Conservation (phyloP, 805 yeast genomes). For the Danielozyma ontarioensis region DNA sequence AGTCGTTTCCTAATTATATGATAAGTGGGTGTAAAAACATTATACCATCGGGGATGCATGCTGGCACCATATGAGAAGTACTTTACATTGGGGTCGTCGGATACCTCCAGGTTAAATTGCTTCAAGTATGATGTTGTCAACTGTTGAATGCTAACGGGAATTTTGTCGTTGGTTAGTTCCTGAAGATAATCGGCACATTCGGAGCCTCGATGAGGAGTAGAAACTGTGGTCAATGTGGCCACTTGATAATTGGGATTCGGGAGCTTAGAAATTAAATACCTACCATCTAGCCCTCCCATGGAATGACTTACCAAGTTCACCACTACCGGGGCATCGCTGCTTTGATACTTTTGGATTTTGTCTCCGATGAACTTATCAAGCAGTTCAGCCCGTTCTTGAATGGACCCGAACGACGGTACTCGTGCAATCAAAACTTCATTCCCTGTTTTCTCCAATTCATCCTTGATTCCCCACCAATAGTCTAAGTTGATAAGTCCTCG, state of each 20-base stretch:
- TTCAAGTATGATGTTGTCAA: conserved; percentile 53
- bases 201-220: conserved; percentile 88
- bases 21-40: conserved; percentile 63
- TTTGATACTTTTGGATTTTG: conserved; percentile 11
- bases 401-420: conserved; percentile 80
- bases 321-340: conserved; percentile 30
- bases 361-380: conserved; percentile 48
- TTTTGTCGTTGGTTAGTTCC: conserved; percentile 20
- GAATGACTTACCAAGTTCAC: conserved; percentile 83
- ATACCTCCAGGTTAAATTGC: conserved; percentile 48
- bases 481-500: conserved; percentile 43
- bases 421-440: conserved; percentile 64
- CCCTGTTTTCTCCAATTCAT: conserved; percentile 56
- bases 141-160: conserved; percentile 46
- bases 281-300: conserved; percentile 89
- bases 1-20: conserved; percentile 40
- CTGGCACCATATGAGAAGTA: conserved; percentile 84
- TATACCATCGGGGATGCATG: conserved; percentile 58
- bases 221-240: conserved; percentile 72
- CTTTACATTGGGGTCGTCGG: conserved; percentile 54
- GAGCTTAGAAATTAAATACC: conserved; percentile 64
- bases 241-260: conserved; percentile 46
- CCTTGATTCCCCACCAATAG: conserved; percentile 80
- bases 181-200: conserved; percentile 71
- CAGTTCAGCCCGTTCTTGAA: conserved; percentile 59